Evolutionary conservation across 2,329 filamentous ascomycete species (phyloP).

Genomic region (Pyrenochaeta sp.): DNA sequence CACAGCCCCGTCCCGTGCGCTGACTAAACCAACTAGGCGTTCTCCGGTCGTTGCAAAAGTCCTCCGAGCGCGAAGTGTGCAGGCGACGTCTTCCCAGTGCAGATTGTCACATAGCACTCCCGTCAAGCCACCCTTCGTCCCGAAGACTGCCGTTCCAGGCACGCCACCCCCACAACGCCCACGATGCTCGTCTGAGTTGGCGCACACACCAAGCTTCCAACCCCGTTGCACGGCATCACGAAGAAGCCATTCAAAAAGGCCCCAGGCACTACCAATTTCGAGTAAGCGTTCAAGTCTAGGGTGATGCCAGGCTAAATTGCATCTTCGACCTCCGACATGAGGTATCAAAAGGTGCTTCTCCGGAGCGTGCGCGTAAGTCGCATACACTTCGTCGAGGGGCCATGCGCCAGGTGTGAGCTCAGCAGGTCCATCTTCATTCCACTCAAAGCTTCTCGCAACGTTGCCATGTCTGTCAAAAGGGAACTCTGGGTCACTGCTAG

Average conservation of each 20-base stretch:
- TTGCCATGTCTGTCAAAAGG: slow-evolving; percentile 44
- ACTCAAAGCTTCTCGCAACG: slow-evolving; percentile 49
- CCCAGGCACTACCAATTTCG: slow-evolving; percentile 51
- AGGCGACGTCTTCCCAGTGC: no score
- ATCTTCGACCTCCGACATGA: slow-evolving; percentile 48
- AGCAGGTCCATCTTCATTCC: slow-evolving; percentile 47
- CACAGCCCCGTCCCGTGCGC: no score
- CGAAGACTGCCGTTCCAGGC: slow-evolving; percentile 46
- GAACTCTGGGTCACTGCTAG: slow-evolving; percentile 33
- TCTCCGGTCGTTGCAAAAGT: no score
- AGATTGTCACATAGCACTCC: no score
- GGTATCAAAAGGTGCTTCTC: slow-evolving; percentile 48
- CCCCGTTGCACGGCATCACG: slow-evolving; percentile 33
- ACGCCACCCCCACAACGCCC: slow-evolving; percentile 50
- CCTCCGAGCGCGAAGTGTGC: no score
- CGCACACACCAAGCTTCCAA: slow-evolving; percentile 47
- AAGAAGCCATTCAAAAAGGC: slow-evolving; percentile 49
- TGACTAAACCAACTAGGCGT: no score
- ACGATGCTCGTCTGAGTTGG: slow-evolving; percentile 50
- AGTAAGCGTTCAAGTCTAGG: slow-evolving; percentile 47
- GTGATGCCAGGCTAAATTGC: slow-evolving; percentile 50
- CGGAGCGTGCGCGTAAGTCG: slow-evolving; percentile 46
- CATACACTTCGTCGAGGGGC: slow-evolving; percentile 51
- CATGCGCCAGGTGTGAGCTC: slow-evolving; percentile 45
- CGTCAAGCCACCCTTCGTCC: no score